A percentile compares a stretch with the other conserved stretches of the same genome.
phyloP scores from a whole-genome alignment of 805 yeast species.

The Pichia membranifaciens region DNA sequence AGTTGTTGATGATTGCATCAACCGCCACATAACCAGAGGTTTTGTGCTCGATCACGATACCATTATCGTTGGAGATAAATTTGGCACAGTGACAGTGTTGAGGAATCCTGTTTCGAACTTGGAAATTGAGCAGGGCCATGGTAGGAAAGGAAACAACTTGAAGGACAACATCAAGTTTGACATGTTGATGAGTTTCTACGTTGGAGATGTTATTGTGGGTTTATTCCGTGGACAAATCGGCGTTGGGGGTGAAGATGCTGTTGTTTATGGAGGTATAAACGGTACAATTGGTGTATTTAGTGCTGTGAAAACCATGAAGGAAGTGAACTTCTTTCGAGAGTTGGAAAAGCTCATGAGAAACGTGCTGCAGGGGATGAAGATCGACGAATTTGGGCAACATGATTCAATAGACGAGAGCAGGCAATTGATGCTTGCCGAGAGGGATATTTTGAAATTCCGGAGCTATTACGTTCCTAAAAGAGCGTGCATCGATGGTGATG shows the following conservation, averaged over 20 bases:
- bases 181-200: conserved; percentile 49
- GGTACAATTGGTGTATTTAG: conserved; percentile 74
- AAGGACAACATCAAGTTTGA: conserved; percentile 32
- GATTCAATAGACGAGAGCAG: conserved; percentile 32
- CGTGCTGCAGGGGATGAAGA: conserved; percentile 30
- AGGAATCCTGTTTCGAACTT: conserved; percentile 42
- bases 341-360: conserved; percentile 45
- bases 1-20: conserved; percentile 62
- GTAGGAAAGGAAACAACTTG: conserved; percentile 13
- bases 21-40: conserved; percentile 60
- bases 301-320: conserved; percentile 60
- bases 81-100: conserved; percentile 71
- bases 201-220: conserved; percentile 67
- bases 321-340: conserved; percentile 50
- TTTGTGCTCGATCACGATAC: conserved; percentile 67
- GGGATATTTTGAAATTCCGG: conserved; percentile 63
- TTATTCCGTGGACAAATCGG: conserved; percentile 50
- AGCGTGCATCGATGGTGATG: conserved; percentile 82
- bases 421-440: conserved; percentile 41
- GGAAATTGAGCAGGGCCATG: not conserved
- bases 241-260: conserved; percentile 57
- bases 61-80: conserved; percentile 77
- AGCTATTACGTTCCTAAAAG: conserved; percentile 79
- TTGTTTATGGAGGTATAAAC: conserved; percentile 70
- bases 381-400: conserved; percentile 21